A percentile compares a stretch with the other conserved stretches of the same genome.
Evolutionary conservation across 345 rosid species (phyloP).

Genomic region (Salix koriyanagi): DNA sequence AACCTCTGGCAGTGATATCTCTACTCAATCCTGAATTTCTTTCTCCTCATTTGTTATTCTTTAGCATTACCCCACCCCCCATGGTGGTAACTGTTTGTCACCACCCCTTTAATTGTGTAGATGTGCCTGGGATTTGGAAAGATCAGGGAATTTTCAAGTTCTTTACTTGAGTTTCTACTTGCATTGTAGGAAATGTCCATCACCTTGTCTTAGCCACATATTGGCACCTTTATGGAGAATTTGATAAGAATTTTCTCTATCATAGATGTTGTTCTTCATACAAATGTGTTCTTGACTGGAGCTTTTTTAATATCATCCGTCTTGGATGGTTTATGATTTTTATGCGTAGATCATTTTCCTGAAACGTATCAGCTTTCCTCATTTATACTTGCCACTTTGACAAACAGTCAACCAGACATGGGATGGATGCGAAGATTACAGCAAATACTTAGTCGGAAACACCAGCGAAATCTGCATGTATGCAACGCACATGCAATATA

Average conservation of each 20-base stretch:
- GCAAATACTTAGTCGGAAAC: conserved; percentile 89
- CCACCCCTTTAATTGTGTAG: not conserved
- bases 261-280: too few species aligned
- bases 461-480: conserved; percentile 87
- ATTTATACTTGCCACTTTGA: not conserved
- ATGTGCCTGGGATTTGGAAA: not conserved
- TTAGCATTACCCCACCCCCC: not conserved
- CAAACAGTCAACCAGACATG: conserved; percentile 72
- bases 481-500: conserved; percentile 17
- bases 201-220: too few species aligned
- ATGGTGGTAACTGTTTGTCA: not conserved
- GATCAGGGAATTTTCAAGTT: not conserved
- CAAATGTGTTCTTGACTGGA: too few species aligned
- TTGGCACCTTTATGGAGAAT: too few species aligned
- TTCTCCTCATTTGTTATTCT: not conserved
- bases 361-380: not conserved
- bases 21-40: not conserved
- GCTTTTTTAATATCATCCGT: too few species aligned
- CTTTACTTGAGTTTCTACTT: not conserved
- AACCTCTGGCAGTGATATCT: not conserved
- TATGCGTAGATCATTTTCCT: not conserved
- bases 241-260: too few species aligned
- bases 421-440: conserved; percentile 95
- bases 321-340: not conserved
- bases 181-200: too few species aligned